phyloP scores from a whole-genome alignment of 768 basidiomycete species.

The Auriculariales sp. region DNA sequence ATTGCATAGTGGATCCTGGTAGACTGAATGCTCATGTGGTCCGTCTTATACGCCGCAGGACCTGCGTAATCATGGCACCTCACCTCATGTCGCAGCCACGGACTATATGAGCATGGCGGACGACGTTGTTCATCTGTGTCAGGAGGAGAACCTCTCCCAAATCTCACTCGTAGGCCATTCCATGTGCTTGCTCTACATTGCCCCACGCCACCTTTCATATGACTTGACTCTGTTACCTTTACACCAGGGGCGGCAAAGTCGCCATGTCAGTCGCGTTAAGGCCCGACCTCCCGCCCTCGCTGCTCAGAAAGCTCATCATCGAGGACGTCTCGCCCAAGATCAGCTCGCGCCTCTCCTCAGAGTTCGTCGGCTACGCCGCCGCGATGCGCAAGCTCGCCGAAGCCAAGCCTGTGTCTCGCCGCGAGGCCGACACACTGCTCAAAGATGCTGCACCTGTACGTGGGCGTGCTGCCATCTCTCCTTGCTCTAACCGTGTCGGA shows the following conservation, averaged over 20 bases:
- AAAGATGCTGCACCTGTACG: slow-evolving; percentile 46
- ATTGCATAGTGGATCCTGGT: not conserved
- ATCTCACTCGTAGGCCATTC: slow-evolving; percentile 80
- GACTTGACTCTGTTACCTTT: not conserved
- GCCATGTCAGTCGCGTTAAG: slow-evolving; percentile 57
- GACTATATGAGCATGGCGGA: slow-evolving; percentile 66
- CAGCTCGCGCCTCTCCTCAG: slow-evolving; percentile 33
- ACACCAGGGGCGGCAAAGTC: slow-evolving; percentile 70
- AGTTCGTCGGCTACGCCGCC: slow-evolving; percentile 51
- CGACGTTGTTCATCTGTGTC: slow-evolving; percentile 60
- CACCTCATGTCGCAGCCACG: slow-evolving; percentile 61
- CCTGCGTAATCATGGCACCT: slow-evolving; percentile 78
- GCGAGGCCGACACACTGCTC: slow-evolving; percentile 57
- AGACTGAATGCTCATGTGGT: not conserved
- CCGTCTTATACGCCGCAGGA: slow-evolving; percentile 32
- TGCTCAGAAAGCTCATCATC: slow-evolving; percentile 47
- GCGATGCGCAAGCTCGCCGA: slow-evolving; percentile 65
- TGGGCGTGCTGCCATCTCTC: slow-evolving; percentile 3
- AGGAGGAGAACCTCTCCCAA: slow-evolving; percentile 34
- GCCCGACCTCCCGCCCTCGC: slow-evolving; percentile 23
- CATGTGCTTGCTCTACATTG: slow-evolving; percentile 39
- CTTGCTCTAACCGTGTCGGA: not conserved
- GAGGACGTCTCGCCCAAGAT: slow-evolving; percentile 72
- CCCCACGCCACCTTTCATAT: not conserved
- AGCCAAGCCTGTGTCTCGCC: slow-evolving; percentile 39